phyloP scores from a whole-genome alignment of 192 early-diverging fungal species.

The Podila verticillata region DNA sequence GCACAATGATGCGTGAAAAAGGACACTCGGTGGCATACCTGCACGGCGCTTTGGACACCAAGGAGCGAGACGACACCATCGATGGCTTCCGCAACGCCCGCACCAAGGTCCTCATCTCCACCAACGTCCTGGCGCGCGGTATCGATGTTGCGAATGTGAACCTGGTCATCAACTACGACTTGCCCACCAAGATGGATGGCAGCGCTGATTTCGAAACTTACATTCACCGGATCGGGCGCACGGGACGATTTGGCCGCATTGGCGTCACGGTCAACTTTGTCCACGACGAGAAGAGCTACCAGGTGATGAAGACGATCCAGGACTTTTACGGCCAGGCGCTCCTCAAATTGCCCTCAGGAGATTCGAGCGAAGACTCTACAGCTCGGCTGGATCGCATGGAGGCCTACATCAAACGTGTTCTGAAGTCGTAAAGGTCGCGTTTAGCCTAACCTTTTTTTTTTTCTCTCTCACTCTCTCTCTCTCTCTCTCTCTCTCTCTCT shows the following conservation, averaged over 20 bases:
- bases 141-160: conserved; percentile 97
- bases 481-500: too few species aligned
- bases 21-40: conserved; percentile 75
- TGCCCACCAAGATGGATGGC: conserved; percentile 69
- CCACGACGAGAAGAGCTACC: conserved; percentile 71
- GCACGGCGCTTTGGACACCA: conserved; percentile 75
- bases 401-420: conserved; percentile 12
- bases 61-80: conserved; percentile 75
- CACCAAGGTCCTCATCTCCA: conserved; percentile 68
- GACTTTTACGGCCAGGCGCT: conserved; percentile 78
- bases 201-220: conserved; percentile 89
- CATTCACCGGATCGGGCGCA: conserved; percentile 96
- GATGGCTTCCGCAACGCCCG: conserved; percentile 62
- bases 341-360: conserved; percentile 65
- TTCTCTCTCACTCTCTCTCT: too few species aligned
- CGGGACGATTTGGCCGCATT: conserved; percentile 93
- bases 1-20: conserved; percentile 56
- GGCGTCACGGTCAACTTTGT: conserved; percentile 98
- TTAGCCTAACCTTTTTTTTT: too few species aligned
- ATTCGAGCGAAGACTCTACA: background rate
- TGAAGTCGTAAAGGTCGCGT: conserved; percentile 14
- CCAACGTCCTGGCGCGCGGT: conserved; percentile 75
- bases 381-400: conserved; percentile 23
- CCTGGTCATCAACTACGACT: conserved; percentile 96
- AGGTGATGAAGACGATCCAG: conserved; percentile 82